A percentile compares a stretch with the other conserved stretches of the same genome.
These are phyloP conservation scores for Aureobasidium uvarum DNA, from an alignment of 2,329 filamentous ascomycete genomes.

Conservation along the genomic window DNA sequence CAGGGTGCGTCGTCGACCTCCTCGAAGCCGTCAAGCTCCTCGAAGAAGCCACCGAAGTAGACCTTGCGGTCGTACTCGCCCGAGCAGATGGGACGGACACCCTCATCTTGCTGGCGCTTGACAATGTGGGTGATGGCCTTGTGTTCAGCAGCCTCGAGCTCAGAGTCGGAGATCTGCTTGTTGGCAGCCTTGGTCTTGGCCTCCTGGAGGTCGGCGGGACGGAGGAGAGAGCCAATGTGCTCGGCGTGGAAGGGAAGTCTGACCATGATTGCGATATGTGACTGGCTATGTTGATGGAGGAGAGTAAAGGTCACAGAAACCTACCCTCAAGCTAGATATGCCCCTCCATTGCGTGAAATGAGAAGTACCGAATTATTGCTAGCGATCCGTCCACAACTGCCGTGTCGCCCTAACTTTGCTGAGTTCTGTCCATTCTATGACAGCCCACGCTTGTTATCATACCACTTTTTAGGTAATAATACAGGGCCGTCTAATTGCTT, in stretches of 20 bases:
- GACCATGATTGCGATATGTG: slow-evolving; percentile 24
- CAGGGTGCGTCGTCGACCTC: slow-evolving; percentile 41
- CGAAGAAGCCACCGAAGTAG: slow-evolving; percentile 43
- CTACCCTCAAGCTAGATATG: slow-evolving; percentile 3
- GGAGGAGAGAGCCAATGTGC: slow-evolving; percentile 70
- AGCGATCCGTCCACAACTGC: slow-evolving; percentile 17
- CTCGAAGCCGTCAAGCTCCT: slow-evolving; percentile 42
- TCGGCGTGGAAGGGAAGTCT: slow-evolving; percentile 66
- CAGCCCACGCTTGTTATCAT: slow-evolving; percentile 14
- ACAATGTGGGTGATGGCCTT: slow-evolving; percentile 65
- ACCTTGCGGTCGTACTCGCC: slow-evolving; percentile 61
- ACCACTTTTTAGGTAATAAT: slow-evolving; percentile 13
- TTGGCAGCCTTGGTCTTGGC: slow-evolving; percentile 58
- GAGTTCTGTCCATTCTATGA: slow-evolving; percentile 24
- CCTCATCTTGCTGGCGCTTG: slow-evolving; percentile 61
- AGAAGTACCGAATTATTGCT: slow-evolving; percentile 20
- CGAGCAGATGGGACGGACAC: slow-evolving; percentile 63
- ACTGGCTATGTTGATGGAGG: not conserved
- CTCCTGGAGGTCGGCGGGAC: slow-evolving; percentile 61
- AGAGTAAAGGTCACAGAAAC: not conserved
- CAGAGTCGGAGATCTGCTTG: slow-evolving; percentile 53
- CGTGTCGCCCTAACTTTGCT: slow-evolving; percentile 12
- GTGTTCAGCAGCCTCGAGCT: slow-evolving; percentile 62
- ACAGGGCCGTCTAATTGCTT: not conserved
- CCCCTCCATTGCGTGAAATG: slow-evolving; percentile 16